Conservation (phyloP, 768 basidiomycete species). For the Galerina marginata region DNA sequence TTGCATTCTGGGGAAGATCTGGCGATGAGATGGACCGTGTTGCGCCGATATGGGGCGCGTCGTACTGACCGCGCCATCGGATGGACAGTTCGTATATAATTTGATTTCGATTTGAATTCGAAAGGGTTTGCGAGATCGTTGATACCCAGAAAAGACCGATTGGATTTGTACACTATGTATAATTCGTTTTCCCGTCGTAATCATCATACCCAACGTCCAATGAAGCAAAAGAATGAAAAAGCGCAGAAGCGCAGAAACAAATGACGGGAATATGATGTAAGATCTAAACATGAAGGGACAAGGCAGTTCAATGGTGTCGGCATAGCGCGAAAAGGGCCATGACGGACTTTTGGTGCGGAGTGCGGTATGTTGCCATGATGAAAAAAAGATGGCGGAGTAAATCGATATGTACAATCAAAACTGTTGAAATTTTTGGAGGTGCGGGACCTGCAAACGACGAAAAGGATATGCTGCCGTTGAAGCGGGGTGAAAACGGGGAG, state of each 20-base stretch:
- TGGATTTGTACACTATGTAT: conserved; percentile 12
- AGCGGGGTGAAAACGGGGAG: neutral
- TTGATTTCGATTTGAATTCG: neutral
- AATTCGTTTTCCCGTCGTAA: neutral
- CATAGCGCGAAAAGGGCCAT: neutral
- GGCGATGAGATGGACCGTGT: conserved; percentile 36
- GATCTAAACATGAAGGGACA: neutral
- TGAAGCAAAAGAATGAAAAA: neutral
- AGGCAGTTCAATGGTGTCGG: neutral
- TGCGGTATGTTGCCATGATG: neutral
- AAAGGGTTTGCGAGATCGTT: neutral
- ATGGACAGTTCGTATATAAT: neutral
- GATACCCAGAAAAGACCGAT: neutral
- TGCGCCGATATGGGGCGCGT: conserved; percentile 37
- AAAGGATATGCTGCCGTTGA: conserved; percentile 23
- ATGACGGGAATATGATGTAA: neutral
- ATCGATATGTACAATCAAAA: neutral
- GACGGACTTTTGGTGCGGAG: neutral
- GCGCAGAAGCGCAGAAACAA: neutral
- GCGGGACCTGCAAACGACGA: conserved; percentile 9
- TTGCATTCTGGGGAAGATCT: conserved; percentile 37
- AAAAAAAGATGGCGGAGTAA: neutral
- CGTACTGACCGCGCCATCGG: conserved; percentile 19
- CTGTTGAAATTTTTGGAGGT: neutral
- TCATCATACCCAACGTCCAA: conserved; percentile 1